Evolutionary conservation across 140 eudicot genomes (phyloP), one percentile per base, ranked within the genome.

Genomic region (Bidens hawaiensis): DNA sequence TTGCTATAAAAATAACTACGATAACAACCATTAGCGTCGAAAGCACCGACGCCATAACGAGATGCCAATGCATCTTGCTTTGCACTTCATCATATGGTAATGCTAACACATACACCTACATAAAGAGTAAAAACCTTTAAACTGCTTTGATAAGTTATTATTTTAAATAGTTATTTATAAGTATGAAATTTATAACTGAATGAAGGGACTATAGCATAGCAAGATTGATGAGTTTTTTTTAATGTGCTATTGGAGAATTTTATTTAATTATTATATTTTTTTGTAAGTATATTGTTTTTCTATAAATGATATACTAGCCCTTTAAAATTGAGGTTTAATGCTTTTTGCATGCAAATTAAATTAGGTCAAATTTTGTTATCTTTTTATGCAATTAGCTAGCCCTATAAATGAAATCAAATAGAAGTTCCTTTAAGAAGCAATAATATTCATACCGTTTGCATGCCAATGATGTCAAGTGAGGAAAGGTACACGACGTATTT

Each of bases 71-170:
- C 62, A 76, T 71, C 46, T 13, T 61, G 46, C 62, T 61, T 47
- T 69, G 65, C 1, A 48, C 21, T 67, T 72, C 78, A 16, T 83
- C 47, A 30, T 68, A 56, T 43, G 86, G 86, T 45, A 76, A 28
- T 34, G 80, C 86, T 72, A 81, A 60, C 62, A 74, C 81, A 56
- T 24, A 80, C 31, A 72, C 81, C 95, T 86, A n/a, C n/a, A n/a
- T n/a, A n/a, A n/a, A n/a, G n/a, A n/a, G n/a, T n/a, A n/a, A n/a
- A n/a, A n/a, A n/a, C n/a, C n/a, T n/a, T n/a, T n/a, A n/a, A n/a
- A n/a, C n/a, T n/a, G n/a, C n/a, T n/a, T n/a, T n/a, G n/a, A n/a
- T n/a, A n/a, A n/a, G n/a, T n/a, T n/a, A n/a, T n/a, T n/a, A n/a
- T n/a, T n/a, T n/a, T n/a, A n/a, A n/a, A n/a, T n/a, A n/a, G n/a